These are phyloP conservation scores for Yamadazyma dushanensis DNA, from an alignment of 1,139 yeast species.

Conservation along the genomic window DNA sequence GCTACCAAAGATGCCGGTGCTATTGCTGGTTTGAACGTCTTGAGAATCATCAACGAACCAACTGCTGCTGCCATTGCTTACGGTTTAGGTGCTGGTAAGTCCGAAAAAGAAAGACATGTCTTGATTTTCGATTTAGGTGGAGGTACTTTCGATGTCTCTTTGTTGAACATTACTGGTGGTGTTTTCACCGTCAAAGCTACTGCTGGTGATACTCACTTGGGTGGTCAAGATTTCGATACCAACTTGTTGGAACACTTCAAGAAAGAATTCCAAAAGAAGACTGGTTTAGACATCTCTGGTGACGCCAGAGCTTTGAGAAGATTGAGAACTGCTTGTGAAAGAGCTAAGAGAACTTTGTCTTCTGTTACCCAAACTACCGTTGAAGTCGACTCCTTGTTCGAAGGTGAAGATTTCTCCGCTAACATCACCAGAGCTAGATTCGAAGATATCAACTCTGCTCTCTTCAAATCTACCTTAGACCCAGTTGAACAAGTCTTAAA, in stretches of 20 bases:
- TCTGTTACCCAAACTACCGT: conserved; percentile 94
- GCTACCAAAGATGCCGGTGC: conserved; percentile 53
- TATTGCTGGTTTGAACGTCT: conserved; percentile 50
- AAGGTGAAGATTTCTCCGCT: conserved; percentile 95
- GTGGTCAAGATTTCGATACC: conserved; percentile 77
- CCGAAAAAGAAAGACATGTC: conserved; percentile 75
- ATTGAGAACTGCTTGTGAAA: conserved; percentile 98
- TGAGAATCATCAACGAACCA: conserved; percentile 52
- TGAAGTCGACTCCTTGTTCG: conserved; percentile 94
- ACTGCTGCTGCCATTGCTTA: conserved; percentile 54
- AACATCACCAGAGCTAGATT: conserved; percentile 98
- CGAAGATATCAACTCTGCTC: conserved; percentile 92
- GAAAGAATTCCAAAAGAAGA: conserved; percentile 95
- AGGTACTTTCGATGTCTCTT: conserved; percentile 58
- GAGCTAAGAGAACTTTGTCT: conserved; percentile 98
- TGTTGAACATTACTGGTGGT: conserved; percentile 92
- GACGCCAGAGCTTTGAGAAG: conserved; percentile 97
- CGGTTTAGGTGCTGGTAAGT: conserved; percentile 57
- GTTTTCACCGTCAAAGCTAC: conserved; percentile 97
- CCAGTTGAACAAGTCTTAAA: conserved; percentile 98
- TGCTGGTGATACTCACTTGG: conserved; percentile 98
- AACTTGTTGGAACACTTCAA: conserved; percentile 74
- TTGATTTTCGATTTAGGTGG: conserved; percentile 53
- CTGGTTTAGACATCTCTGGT: conserved; percentile 85
- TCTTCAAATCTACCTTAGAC: conserved; percentile 93